Conservation (phyloP, 2,329 filamentous ascomycete species). For the Didymella lethalis region DNA sequence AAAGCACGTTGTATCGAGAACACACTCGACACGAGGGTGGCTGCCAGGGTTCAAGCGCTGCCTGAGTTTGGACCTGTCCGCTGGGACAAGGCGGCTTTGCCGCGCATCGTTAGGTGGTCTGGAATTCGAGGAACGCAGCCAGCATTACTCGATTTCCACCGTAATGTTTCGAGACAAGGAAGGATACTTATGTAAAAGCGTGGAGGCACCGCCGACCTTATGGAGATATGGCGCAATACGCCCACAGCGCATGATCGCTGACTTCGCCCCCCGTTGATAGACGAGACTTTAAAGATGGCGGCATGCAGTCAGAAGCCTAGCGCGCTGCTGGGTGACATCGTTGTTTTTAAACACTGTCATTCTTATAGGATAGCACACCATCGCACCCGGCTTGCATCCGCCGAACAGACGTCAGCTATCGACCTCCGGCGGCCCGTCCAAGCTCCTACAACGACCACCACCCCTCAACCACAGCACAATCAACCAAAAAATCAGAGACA, state of each 20-base stretch:
- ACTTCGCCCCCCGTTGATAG: conserved; percentile 19
- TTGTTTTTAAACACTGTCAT: conserved; percentile 22
- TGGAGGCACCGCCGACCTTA: conserved; percentile 26
- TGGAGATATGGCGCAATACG: conserved; percentile 35
- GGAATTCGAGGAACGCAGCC: background rate
- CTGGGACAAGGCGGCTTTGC: background rate
- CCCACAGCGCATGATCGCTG: conserved; percentile 26
- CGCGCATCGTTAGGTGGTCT: background rate
- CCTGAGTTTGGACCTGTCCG: background rate
- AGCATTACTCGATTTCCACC: conserved; percentile 9
- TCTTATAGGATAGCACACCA: conserved; percentile 43
- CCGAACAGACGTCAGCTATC: conserved; percentile 29
- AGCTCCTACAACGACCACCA: conserved; percentile 29
- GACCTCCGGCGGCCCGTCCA: conserved; percentile 27
- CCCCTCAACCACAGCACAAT: conserved; percentile 21
- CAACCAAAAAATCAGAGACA: background rate
- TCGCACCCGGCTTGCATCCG: conserved; percentile 28
- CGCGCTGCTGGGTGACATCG: conserved; percentile 30
- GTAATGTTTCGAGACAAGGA: conserved; percentile 7
- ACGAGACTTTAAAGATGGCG: conserved; percentile 31
- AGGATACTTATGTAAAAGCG: conserved; percentile 33
- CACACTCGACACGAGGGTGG: conserved; percentile 4
- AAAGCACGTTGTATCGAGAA: conserved; percentile 8
- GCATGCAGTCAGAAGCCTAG: conserved; percentile 25
- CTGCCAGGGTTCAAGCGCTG: conserved; percentile 5